Conservation (phyloP, 345 rosid species). For the Erodium maritimum region DNA sequence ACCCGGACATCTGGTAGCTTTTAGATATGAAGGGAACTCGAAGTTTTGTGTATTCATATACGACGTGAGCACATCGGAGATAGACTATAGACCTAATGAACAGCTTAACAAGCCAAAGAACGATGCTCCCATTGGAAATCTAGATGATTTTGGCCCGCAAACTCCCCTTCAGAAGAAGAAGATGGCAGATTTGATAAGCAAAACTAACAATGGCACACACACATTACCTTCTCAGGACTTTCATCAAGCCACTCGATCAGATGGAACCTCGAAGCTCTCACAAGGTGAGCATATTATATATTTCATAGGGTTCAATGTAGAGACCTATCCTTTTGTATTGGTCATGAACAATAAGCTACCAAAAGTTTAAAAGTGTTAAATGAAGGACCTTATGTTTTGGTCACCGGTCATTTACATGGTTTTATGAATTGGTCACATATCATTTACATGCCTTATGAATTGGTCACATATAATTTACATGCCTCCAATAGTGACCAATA, state of each 20-base stretch:
- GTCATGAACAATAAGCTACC: too few relatives aligned
- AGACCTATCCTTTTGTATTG: too few relatives aligned
- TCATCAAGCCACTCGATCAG: not conserved
- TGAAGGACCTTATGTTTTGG: too few relatives aligned
- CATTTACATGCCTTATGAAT: too few relatives aligned
- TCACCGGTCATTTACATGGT: too few relatives aligned
- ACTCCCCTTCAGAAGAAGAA: not conserved
- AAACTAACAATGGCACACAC: not conserved
- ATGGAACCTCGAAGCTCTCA: not conserved
- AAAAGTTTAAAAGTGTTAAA: too few relatives aligned
- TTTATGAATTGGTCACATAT: too few relatives aligned
- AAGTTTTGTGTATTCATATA: constrained; percentile 8
- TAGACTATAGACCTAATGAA: constrained; percentile 4
- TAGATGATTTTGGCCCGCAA: not conserved
- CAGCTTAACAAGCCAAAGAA: not conserved
- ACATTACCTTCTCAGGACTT: not conserved
- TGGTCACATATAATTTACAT: too few relatives aligned
- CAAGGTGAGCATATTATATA: not conserved
- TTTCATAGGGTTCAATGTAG: too few relatives aligned
- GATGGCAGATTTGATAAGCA: not conserved
- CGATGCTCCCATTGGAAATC: not conserved
- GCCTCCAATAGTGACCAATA: too few relatives aligned
- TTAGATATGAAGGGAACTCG: constrained; percentile 3
- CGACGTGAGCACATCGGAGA: constrained; percentile 9
- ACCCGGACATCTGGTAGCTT: constrained; percentile 11